Evolutionary conservation across 257 asterid species (phyloP).

Genomic region (Solanum piurae): DNA sequence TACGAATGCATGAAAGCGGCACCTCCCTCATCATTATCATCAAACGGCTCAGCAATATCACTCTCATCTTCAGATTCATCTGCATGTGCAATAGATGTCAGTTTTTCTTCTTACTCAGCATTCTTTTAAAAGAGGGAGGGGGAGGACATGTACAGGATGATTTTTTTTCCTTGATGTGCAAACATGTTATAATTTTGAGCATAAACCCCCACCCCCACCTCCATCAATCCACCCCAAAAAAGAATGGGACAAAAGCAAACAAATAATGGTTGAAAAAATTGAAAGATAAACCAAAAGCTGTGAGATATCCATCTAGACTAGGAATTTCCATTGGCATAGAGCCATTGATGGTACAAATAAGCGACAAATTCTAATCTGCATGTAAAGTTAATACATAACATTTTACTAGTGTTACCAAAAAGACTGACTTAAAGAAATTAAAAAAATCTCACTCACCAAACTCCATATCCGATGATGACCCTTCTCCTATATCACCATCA

Average conservation of each 20-base stretch:
- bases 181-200: background rate
- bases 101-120: background rate
- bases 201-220: background rate
- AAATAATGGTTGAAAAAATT: background rate
- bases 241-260: background rate
- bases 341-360: background rate
- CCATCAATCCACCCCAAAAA: background rate
- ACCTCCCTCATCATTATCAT: conserved; percentile 26
- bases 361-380: background rate
- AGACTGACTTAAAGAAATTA: background rate
- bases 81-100: conserved; percentile 19
- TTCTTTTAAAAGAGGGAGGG: background rate
- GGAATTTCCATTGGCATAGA: background rate
- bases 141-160: background rate
- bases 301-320: background rate
- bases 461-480: conserved; percentile 65
- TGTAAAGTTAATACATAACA: background rate
- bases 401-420: background rate
- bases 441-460: conserved; percentile 34
- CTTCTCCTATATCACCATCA: conserved; percentile 52
- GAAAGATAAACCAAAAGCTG: background rate
- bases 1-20: conserved; percentile 65
- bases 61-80: conserved; percentile 57
- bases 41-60: conserved; percentile 23
- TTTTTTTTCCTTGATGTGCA: background rate